phyloP scores from a whole-genome alignment of 257 asterid species.

The Eucommia ulmoides region DNA sequence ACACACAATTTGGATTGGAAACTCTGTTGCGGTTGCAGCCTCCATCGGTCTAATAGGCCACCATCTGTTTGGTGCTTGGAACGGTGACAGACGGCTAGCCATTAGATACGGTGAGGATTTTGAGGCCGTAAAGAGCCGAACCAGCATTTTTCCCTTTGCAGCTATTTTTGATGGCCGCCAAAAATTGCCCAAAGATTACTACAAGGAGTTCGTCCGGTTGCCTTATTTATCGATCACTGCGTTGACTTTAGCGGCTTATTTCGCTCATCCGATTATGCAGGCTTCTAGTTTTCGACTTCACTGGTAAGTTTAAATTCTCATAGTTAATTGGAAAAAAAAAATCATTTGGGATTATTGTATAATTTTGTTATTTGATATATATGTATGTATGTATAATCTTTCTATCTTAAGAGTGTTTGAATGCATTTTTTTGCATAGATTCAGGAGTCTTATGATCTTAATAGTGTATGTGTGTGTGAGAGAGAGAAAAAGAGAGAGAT shows the following conservation, averaged over 20 bases:
- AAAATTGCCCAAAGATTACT: slow-evolving; percentile 69
- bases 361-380: no score
- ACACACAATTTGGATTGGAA: slow-evolving; percentile 92
- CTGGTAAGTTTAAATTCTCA: no score
- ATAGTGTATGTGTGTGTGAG: no score
- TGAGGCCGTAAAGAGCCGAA: slow-evolving; percentile 60
- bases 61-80: slow-evolving; percentile 95
- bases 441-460: no score
- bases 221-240: slow-evolving; percentile 67
- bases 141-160: slow-evolving; percentile 82
- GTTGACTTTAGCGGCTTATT: slow-evolving; percentile 68
- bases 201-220: slow-evolving; percentile 70
- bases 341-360: no score
- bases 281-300: slow-evolving; percentile 82
- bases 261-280: slow-evolving; percentile 88
- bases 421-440: no score
- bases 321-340: no score
- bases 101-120: slow-evolving; percentile 76
- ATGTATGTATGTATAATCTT: no score
- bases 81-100: slow-evolving; percentile 82
- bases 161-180: slow-evolving; percentile 91
- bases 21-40: slow-evolving; percentile 80
- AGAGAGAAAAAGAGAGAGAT: no score
- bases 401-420: no score
- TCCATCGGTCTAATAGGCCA: slow-evolving; percentile 85